Conservation (phyloP, 2,329 filamentous ascomycete species). For the Cordyceps pruinosa region DNA sequence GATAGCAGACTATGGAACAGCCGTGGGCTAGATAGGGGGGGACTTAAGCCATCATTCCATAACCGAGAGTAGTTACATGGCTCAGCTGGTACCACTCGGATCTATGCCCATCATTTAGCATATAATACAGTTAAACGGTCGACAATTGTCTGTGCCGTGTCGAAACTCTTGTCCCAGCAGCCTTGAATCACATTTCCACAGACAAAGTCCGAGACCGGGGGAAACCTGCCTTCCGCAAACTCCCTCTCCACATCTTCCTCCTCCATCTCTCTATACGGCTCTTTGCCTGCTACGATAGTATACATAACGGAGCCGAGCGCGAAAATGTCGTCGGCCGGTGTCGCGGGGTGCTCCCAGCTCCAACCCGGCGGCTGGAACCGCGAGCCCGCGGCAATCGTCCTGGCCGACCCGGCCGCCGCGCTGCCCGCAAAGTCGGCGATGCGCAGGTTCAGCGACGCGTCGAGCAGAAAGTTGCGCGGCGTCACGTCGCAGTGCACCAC, state of each 20-base stretch:
- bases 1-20: too few species aligned
- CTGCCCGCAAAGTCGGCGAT: constrained; percentile 32
- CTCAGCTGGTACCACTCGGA: too few species aligned
- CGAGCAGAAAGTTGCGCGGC: constrained; percentile 32
- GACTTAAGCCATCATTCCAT: too few species aligned
- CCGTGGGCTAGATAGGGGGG: too few species aligned
- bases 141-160: not conserved
- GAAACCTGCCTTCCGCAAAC: constrained; percentile 23
- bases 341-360: constrained; percentile 20
- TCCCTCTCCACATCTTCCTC: constrained; percentile 24
- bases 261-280: constrained; percentile 23
- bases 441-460: constrained; percentile 26
- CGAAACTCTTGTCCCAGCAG: constrained; percentile 21
- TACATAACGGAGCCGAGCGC: constrained; percentile 29
- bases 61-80: too few species aligned
- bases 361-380: constrained; percentile 20
- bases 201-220: constrained; percentile 19
- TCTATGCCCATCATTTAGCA: too few species aligned
- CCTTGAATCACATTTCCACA: constrained; percentile 23
- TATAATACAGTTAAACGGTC: not conserved
- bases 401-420: constrained; percentile 20
- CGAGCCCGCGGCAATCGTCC: constrained; percentile 18
- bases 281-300: constrained; percentile 25
- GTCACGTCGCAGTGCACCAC: constrained; percentile 35
- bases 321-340: constrained; percentile 24